These are phyloP conservation scores for Limtongia smithiae DNA, from an alignment of 805 yeast species.

Conservation along the genomic window DNA sequence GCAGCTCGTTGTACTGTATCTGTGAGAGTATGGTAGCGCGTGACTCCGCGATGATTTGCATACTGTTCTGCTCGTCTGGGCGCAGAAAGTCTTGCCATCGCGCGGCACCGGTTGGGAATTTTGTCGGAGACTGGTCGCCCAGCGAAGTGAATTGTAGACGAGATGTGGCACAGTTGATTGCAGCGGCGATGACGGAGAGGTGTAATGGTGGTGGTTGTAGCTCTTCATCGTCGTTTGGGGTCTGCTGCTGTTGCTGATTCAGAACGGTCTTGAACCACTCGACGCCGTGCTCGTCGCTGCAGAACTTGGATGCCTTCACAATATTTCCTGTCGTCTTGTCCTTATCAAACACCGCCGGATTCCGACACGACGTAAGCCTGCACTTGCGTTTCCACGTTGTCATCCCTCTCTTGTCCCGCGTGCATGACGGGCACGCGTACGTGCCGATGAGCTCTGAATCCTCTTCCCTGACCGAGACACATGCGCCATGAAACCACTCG, in stretches of 20 bases:
- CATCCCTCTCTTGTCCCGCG: slow-evolving; percentile 42
- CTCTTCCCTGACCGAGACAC: slow-evolving; percentile 57
- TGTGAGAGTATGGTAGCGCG: slow-evolving; percentile 9
- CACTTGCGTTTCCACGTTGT: slow-evolving; percentile 78
- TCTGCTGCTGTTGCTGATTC: background rate
- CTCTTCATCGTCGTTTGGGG: too few species aligned
- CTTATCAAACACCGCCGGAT: slow-evolving; percentile 41
- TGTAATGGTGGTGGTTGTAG: background rate
- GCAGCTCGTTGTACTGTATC: slow-evolving; percentile 26
- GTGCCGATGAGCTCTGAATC: slow-evolving; percentile 56
- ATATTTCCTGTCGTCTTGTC: background rate
- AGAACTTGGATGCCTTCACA: slow-evolving; percentile 58
- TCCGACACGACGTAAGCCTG: slow-evolving; percentile 53
- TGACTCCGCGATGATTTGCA: slow-evolving; percentile 1
- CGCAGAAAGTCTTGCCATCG: background rate
- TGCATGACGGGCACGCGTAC: slow-evolving; percentile 74
- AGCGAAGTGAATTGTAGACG: slow-evolving; percentile 10
- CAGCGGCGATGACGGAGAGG: slow-evolving; percentile 2
- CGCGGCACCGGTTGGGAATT: too few species aligned
- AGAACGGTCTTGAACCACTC: slow-evolving; percentile 35
- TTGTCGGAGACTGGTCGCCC: slow-evolving; percentile 7
- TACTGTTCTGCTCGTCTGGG: background rate
- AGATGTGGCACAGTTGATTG: slow-evolving; percentile 1
- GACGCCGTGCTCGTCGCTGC: slow-evolving; percentile 68
- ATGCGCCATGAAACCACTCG: slow-evolving; percentile 87